phyloP scores from a whole-genome alignment of 176 grass and related monocot genomes.

The Areca catechu region DNA sequence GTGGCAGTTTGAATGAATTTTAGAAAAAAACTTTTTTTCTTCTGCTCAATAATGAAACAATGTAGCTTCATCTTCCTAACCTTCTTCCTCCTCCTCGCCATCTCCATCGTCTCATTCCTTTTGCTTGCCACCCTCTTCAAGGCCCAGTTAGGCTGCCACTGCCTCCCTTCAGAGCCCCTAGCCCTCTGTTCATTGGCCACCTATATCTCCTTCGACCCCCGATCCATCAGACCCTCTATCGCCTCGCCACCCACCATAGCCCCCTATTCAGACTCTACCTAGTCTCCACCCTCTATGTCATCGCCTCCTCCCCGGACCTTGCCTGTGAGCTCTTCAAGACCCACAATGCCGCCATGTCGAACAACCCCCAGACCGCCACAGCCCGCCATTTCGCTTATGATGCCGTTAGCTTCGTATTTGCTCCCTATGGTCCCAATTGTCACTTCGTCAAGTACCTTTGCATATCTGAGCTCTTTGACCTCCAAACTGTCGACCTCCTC shows the following conservation, averaged over 20 bases:
- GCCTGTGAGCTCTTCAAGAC: conserved; percentile 26
- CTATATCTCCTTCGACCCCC: conserved; percentile 33
- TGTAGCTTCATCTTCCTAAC: too few relatives aligned
- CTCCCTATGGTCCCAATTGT: conserved; percentile 46
- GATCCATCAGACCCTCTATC: conserved; percentile 36
- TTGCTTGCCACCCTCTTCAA: too few relatives aligned
- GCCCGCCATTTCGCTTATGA: conserved; percentile 40
- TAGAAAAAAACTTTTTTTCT: too few relatives aligned
- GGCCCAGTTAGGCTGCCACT: not conserved
- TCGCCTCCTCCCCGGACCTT: conserved; percentile 22
- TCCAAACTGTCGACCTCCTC: conserved; percentile 35
- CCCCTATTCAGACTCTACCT: too few relatives aligned
- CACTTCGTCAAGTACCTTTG: conserved; percentile 59
- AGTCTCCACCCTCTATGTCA: conserved; percentile 37
- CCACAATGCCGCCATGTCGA: conserved; percentile 34
- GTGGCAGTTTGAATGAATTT: too few relatives aligned
- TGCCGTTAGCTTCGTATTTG: conserved; percentile 43
- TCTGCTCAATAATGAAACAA: too few relatives aligned
- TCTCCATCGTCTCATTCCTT: too few relatives aligned
- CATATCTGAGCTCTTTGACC: conserved; percentile 50
- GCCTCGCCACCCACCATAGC: conserved; percentile 22
- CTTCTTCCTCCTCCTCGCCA: too few relatives aligned
- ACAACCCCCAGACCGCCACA: conserved; percentile 27
- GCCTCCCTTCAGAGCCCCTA: conserved; percentile 31
- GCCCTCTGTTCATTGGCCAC: conserved; percentile 35